phyloP scores from a whole-genome alignment of 352 stramenopile species.

The Phytophthora vignae region DNA sequence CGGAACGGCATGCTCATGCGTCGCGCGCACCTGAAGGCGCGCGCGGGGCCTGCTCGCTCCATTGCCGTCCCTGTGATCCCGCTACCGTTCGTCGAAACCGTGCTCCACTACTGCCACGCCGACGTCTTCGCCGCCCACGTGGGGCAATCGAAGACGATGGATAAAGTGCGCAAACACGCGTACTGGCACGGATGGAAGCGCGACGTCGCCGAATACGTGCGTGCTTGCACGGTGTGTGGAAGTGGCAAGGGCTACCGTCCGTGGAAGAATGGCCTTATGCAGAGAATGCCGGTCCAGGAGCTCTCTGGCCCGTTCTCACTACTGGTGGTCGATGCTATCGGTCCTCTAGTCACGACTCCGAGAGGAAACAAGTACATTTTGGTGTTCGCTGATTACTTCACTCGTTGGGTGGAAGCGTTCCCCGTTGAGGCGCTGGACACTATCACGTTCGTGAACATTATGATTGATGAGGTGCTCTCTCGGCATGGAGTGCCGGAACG shows the following conservation, averaged over 20 bases:
- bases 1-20: too few relatives aligned
- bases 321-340: slow-evolving; percentile 1
- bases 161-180: slow-evolving; percentile 4
- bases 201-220: not conserved
- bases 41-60: too few relatives aligned
- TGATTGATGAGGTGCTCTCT: not conserved
- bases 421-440: too few relatives aligned
- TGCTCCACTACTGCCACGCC: too few relatives aligned
- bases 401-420: not conserved
- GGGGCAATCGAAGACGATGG: slow-evolving; percentile 3
- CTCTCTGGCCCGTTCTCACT: not conserved
- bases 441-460: not conserved
- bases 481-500: slow-evolving; percentile 3
- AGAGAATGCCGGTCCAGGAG: slow-evolving; percentile 5
- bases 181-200: slow-evolving; percentile 1
- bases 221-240: not conserved
- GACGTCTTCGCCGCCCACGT: not conserved
- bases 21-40: too few relatives aligned
- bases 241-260: slow-evolving; percentile 1
- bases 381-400: not conserved
- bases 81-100: too few relatives aligned
- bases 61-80: too few relatives aligned
- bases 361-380: not conserved
- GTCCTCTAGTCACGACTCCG: not conserved
- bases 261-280: slow-evolving; percentile 9